Evolutionary conservation across 1,284 basidiomycete genomes (phyloP).

Genomic region (Ustilago bromivora): DNA sequence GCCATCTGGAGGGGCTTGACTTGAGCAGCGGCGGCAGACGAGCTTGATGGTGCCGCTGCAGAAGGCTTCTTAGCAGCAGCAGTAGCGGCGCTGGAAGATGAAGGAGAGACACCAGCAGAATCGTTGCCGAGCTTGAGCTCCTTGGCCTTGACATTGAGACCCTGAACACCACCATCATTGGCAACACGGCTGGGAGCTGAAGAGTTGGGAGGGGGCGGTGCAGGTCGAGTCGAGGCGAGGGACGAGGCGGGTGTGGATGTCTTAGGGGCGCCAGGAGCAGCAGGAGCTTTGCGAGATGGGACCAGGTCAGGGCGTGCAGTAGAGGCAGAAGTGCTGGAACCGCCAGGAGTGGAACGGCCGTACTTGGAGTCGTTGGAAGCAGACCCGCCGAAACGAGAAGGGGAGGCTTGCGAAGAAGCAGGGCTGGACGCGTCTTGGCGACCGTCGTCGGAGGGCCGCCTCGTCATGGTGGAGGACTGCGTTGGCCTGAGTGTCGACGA

Average conservation of each 20-base stretch:
- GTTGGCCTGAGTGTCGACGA: slow-evolving; percentile 30
- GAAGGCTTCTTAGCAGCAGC: slow-evolving; percentile 66
- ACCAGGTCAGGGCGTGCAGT: slow-evolving; percentile 47
- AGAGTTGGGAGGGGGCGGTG: slow-evolving; percentile 39
- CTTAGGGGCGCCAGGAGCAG: slow-evolving; percentile 52
- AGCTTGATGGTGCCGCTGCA: slow-evolving; percentile 72
- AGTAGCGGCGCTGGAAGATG: slow-evolving; percentile 18
- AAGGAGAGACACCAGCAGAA: slow-evolving; percentile 17
- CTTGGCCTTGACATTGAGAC: slow-evolving; percentile 65
- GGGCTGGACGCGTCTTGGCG: slow-evolving; percentile 36
- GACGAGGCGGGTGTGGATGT: slow-evolving; percentile 26
- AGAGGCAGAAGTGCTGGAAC: slow-evolving; percentile 14
- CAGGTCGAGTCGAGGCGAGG: slow-evolving; percentile 35
- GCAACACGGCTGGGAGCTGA: slow-evolving; percentile 21
- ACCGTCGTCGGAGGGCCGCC: slow-evolving; percentile 47
- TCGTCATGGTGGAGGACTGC: slow-evolving; percentile 21
- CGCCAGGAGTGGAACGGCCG: slow-evolving; percentile 24
- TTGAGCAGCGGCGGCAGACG: slow-evolving; percentile 67
- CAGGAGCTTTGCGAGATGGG: slow-evolving; percentile 60
- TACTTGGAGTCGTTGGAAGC: slow-evolving; percentile 46
- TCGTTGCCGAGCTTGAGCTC: slow-evolving; percentile 61
- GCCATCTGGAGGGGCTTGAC: slow-evolving; percentile 82
- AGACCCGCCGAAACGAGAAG: slow-evolving; percentile 37
- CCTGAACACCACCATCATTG: slow-evolving; percentile 44
- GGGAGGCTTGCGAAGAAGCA: slow-evolving; percentile 35